Conservation (phyloP, 306 rosid genomes). For the Myrica gale region DNA sequence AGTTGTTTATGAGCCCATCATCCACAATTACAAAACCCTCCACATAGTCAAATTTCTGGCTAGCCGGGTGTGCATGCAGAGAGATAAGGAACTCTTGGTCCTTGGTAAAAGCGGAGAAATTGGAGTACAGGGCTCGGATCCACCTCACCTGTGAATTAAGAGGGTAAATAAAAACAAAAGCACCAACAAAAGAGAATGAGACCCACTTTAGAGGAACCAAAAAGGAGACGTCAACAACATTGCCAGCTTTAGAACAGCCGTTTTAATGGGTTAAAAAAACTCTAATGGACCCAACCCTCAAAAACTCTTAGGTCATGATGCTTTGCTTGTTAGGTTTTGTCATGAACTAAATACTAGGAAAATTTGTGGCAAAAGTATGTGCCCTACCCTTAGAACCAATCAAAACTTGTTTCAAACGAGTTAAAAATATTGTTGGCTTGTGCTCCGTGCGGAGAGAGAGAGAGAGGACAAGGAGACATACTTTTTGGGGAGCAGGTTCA, state of each 20-base stretch:
- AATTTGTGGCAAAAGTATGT: constrained; percentile 18
- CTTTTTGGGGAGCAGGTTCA: constrained; percentile 84
- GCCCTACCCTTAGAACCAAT: constrained; percentile 36
- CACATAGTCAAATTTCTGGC: constrained; percentile 74
- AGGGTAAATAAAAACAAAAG: constrained; percentile 6
- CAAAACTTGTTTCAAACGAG: constrained; percentile 20
- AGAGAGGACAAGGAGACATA: constrained; percentile 26
- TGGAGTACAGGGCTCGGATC: constrained; percentile 83
- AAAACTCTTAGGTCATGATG: constrained; percentile 28
- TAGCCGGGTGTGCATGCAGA: constrained; percentile 52
- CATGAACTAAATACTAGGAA: constrained; percentile 24
- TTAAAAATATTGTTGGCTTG: background rate
- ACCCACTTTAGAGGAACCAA: constrained; percentile 14
- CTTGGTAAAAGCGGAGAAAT: constrained; percentile 58
- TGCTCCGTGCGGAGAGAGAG: background rate
- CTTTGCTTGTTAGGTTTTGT: constrained; percentile 31
- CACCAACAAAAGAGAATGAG: constrained; percentile 2
- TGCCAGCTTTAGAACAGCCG: constrained; percentile 48
- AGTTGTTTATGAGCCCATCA: constrained; percentile 83
- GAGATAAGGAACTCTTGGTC: constrained; percentile 90
- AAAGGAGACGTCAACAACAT: constrained; percentile 36
- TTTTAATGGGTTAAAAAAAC: constrained; percentile 26
- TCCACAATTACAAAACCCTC: constrained; percentile 96
- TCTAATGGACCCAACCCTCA: constrained; percentile 28
- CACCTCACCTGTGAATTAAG: constrained; percentile 67